Percentiles rank a stretch among this genome's conserved stretches.
Evolutionary conservation across 805 yeast genomes (phyloP).

Genomic region (Monosporozyma servazzii): DNA sequence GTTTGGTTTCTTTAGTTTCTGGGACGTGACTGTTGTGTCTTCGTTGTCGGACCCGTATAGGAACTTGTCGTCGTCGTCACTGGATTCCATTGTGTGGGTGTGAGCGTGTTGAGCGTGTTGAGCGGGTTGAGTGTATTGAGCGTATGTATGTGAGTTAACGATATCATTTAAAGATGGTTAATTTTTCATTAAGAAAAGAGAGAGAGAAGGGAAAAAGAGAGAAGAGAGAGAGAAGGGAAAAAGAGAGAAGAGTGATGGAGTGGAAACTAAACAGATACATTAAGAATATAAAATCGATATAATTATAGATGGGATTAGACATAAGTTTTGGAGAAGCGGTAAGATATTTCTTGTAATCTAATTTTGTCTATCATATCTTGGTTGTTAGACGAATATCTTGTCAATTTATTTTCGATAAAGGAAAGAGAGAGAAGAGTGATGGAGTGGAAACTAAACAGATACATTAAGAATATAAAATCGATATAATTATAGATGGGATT

Average conservation of each 20-base stretch:
- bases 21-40: constrained; percentile 2
- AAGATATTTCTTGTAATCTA: constrained; percentile 28
- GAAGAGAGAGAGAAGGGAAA: background rate
- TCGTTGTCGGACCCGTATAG: constrained; percentile 30
- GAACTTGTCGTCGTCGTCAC: constrained; percentile 30
- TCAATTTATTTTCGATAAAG: background rate
- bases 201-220: too few relatives aligned
- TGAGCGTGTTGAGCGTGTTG: too few relatives aligned
- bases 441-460: too few relatives aligned
- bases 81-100: constrained; percentile 16
- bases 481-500: too few relatives aligned
- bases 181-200: too few relatives aligned
- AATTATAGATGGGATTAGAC: constrained; percentile 11
- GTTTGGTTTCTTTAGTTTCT: constrained; percentile 3
- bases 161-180: too few relatives aligned
- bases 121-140: too few relatives aligned
- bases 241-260: background rate
- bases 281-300: too few relatives aligned
- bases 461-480: too few relatives aligned
- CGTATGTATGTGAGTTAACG: too few relatives aligned
- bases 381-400: background rate
- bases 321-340: constrained; percentile 27
- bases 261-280: too few relatives aligned
- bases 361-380: constrained; percentile 26
- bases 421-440: background rate